A percentile compares a stretch with the other conserved stretches of the same genome.
phyloP scores from a whole-genome alignment of 208 protist genomes.

The Porcisia hertigi region DNA sequence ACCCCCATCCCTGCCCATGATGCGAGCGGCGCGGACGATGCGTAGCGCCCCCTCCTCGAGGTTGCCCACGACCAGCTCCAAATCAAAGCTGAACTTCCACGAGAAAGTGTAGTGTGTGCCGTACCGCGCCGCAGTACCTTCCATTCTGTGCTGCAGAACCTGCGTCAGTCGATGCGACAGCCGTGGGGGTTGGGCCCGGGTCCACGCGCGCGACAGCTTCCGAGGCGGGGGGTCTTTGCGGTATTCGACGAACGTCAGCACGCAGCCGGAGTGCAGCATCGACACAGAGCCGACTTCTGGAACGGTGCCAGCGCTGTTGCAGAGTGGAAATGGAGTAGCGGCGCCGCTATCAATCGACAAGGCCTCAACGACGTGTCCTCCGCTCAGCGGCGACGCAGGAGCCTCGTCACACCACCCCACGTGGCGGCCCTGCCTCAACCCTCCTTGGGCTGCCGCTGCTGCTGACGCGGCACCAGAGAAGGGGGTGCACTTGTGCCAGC shows the following conservation, averaged over 20 bases:
- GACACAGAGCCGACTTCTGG: neutral
- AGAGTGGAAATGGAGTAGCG: neutral
- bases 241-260: conserved; percentile 30
- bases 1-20: neutral
- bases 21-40: conserved; percentile 40
- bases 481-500: neutral
- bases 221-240: conserved; percentile 18
- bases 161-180: conserved; percentile 29
- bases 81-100: conserved; percentile 82
- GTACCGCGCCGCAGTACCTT: conserved; percentile 28
- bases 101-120: conserved; percentile 59
- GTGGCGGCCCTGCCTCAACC: conserved; percentile 12
- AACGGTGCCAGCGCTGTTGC: neutral
- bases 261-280: conserved; percentile 21
- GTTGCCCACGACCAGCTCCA: conserved; percentile 71
- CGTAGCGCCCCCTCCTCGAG: conserved; percentile 56
- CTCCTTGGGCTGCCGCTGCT: neutral
- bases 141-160: conserved; percentile 35
- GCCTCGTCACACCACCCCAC: conserved; percentile 26
- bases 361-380: too few relatives aligned
- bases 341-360: neutral
- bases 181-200: conserved; percentile 11
- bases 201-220: conserved; percentile 24
- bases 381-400: neutral
- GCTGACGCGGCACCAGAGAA: neutral